These are phyloP conservation scores for Pseudogymnoascus sp. DNA, from an alignment of 2,329 filamentous ascomycete species.

Conservation along the genomic window DNA sequence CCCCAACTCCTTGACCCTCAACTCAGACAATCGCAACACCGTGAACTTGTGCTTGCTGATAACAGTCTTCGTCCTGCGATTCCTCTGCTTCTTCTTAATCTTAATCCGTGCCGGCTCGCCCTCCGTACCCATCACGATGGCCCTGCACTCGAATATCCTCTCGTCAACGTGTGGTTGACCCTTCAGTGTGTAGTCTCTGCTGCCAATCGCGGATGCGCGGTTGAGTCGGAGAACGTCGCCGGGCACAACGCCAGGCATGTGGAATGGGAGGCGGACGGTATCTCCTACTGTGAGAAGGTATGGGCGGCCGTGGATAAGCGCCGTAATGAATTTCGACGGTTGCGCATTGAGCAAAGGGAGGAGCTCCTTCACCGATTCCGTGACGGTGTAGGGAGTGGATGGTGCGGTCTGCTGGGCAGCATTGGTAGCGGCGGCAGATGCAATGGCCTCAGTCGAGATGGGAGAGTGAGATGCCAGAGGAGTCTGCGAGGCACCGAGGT, in stretches of 20 bases:
- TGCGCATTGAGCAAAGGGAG: constrained; percentile 67
- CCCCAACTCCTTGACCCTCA: constrained; percentile 43
- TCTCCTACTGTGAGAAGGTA: constrained; percentile 76
- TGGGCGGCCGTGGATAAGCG: constrained; percentile 70
- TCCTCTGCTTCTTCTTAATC: constrained; percentile 74
- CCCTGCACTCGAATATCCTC: constrained; percentile 74
- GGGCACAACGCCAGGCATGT: constrained; percentile 65
- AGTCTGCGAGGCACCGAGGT: constrained; percentile 18
- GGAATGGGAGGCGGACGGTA: constrained; percentile 68
- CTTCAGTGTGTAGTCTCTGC: constrained; percentile 82
- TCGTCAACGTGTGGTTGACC: constrained; percentile 77
- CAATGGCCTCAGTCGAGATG: constrained; percentile 11
- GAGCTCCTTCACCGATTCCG: constrained; percentile 50
- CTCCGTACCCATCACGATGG: constrained; percentile 77
- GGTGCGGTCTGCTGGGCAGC: constrained; percentile 17
- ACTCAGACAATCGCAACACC: constrained; percentile 72
- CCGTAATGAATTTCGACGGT: constrained; percentile 67
- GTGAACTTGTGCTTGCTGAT: constrained; percentile 90
- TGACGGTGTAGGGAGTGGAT: constrained; percentile 33
- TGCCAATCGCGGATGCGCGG: constrained; percentile 73
- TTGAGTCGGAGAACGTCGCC: constrained; percentile 86
- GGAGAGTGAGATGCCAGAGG: constrained; percentile 9
- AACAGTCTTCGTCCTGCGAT: constrained; percentile 64
- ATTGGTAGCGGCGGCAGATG: not conserved
- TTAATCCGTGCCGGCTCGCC: constrained; percentile 68